Conservation (phyloP, 257 asterid species). For the Echium plantagineum region DNA sequence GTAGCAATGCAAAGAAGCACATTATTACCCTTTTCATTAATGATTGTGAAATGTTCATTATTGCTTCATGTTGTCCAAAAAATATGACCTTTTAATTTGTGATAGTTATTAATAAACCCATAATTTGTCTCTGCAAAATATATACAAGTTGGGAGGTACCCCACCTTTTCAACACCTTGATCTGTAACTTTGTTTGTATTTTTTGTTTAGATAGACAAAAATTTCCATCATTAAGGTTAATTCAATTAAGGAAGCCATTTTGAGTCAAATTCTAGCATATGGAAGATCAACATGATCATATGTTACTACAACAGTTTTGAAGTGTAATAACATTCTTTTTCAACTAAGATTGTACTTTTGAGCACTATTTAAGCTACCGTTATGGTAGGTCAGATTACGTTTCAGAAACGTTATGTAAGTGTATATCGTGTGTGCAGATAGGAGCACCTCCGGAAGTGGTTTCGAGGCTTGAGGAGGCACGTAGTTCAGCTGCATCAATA, state of each 20-base stretch:
- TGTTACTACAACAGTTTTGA: too few species aligned
- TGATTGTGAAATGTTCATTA: neutral
- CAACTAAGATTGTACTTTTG: too few species aligned
- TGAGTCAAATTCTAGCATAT: neutral
- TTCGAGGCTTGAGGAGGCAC: conserved; percentile 72
- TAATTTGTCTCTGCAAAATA: too few species aligned
- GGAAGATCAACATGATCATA: too few species aligned
- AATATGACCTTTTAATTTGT: neutral
- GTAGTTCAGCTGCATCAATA: conserved; percentile 45
- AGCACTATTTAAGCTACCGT: too few species aligned
- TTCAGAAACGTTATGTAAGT: too few species aligned
- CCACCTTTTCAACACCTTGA: neutral
- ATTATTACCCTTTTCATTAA: neutral
- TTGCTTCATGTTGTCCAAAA: neutral
- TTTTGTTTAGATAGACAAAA: too few species aligned
- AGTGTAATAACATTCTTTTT: too few species aligned
- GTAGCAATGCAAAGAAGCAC: neutral
- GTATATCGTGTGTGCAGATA: conserved; percentile 31
- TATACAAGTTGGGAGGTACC: neutral
- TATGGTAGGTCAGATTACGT: too few species aligned
- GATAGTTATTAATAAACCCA: too few species aligned
- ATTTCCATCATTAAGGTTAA: neutral
- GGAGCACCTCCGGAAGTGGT: conserved; percentile 98
- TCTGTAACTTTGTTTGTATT: neutral
- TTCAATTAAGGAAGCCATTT: neutral